Percentiles rank a stretch among this genome's conserved stretches.
phyloP scores from a whole-genome alignment of 2,329 filamentous ascomycete genomes.

The Sporothrix inflata region DNA sequence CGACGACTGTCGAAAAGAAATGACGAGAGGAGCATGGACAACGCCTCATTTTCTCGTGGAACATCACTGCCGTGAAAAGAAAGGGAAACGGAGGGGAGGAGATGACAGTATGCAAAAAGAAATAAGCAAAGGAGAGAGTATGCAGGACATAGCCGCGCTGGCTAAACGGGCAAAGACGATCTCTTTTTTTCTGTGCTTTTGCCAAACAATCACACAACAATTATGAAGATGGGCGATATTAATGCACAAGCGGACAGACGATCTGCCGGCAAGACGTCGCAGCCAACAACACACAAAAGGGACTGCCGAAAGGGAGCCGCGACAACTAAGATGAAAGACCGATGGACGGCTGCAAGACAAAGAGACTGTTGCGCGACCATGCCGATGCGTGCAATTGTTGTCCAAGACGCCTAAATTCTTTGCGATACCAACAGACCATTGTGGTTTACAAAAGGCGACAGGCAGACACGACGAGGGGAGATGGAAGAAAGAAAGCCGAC shows the following conservation, averaged over 20 bases:
- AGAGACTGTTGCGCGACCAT: not conserved
- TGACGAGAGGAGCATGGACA: not conserved
- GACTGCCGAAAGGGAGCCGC: not conserved
- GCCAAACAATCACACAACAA: too few relatives aligned
- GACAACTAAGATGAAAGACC: too few relatives aligned
- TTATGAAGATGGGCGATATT: not conserved
- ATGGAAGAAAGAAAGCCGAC: not conserved
- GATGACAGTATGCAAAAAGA: not conserved
- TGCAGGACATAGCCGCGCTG: constrained; percentile 11
- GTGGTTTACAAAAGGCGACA: not conserved
- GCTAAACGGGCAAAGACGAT: not conserved
- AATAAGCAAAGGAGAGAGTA: not conserved
- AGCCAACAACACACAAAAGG: not conserved
- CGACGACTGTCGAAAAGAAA: not conserved
- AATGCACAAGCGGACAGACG: not conserved
- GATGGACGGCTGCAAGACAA: not conserved
- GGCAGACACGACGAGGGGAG: not conserved
- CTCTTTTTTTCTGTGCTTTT: too few relatives aligned
- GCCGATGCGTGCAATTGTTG: not conserved
- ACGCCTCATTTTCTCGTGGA: not conserved
- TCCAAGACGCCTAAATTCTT: not conserved
- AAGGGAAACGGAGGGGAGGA: not conserved
- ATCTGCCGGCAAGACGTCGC: not conserved
- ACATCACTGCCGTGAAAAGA: not conserved
- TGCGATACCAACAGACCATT: not conserved